Evolutionary conservation across 305 asterid species (phyloP).

Genomic region (Lippia alba): DNA sequence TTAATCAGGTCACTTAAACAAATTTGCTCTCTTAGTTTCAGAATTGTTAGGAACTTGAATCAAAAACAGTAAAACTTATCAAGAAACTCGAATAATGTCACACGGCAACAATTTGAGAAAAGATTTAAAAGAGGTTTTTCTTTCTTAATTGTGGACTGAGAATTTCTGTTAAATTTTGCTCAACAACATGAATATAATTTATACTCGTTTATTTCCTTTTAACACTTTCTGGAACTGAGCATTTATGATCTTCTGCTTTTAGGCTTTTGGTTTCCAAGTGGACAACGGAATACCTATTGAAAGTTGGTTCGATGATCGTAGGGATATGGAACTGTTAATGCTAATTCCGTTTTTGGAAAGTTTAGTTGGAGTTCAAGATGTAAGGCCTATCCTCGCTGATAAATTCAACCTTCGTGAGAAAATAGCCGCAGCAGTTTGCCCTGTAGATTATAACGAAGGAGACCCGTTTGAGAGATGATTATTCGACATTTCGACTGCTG

Average conservation of each 20-base stretch:
- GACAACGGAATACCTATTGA: slow-evolving; percentile 98
- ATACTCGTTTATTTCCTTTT: neutral
- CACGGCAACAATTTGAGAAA: too few species aligned
- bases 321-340: slow-evolving; percentile 64
- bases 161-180: neutral
- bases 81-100: too few species aligned
- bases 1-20: neutral
- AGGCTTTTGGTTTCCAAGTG: slow-evolving; percentile 99
- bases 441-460: slow-evolving; percentile 47
- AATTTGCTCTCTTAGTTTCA: too few species aligned
- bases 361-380: slow-evolving; percentile 79
- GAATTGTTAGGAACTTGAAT: too few species aligned
- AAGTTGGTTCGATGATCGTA: slow-evolving; percentile 93
- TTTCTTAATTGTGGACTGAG: too few species aligned
- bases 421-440: slow-evolving; percentile 78
- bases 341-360: slow-evolving; percentile 90
- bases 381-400: slow-evolving; percentile 72
- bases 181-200: neutral
- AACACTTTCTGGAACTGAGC: neutral
- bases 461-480: slow-evolving; percentile 53
- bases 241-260: slow-evolving; percentile 26
- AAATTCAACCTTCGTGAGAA: slow-evolving; percentile 78
- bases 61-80: too few species aligned
- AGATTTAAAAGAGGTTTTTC: too few species aligned
- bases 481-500: neutral